These are phyloP conservation scores for Cladosporium halotolerans DNA, from an alignment of 2,329 filamentous ascomycete species.

Conservation along the genomic window DNA sequence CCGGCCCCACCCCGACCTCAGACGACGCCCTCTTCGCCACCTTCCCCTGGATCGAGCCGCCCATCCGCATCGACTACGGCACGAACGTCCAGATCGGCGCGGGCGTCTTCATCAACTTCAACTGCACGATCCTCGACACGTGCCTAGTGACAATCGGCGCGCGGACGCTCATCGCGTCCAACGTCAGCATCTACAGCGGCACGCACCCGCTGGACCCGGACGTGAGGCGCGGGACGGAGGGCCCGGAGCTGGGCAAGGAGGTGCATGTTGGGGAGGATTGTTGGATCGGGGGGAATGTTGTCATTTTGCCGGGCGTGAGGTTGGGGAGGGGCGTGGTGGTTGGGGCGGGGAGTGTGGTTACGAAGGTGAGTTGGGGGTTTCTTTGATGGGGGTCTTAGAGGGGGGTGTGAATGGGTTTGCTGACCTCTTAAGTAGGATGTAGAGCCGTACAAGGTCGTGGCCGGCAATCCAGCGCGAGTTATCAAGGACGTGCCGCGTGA, in stretches of 20 bases:
- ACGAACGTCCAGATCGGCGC: conserved; percentile 65
- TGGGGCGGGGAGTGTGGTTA: conserved; percentile 78
- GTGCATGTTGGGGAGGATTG: conserved; percentile 75
- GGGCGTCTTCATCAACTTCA: conserved; percentile 69
- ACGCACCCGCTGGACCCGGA: conserved; percentile 72
- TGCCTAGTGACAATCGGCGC: conserved; percentile 67
- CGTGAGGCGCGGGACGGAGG: conserved; percentile 65
- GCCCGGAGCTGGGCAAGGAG: conserved; percentile 67
- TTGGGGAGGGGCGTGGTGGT: conserved; percentile 69
- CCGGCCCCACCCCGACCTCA: conserved; percentile 50
- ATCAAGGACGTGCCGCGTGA: conserved; percentile 33
- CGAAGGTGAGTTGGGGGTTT: conserved; percentile 46
- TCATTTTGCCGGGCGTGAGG: conserved; percentile 68
- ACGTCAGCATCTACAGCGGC: conserved; percentile 68
- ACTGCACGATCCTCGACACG: conserved; percentile 71
- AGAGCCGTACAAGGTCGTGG: conserved; percentile 56
- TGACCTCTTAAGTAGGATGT: conserved; percentile 43
- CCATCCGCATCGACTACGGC: conserved; percentile 69
- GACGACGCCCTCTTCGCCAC: conserved; percentile 60
- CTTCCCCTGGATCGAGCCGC: conserved; percentile 63
- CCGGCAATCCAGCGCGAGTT: conserved; percentile 61
- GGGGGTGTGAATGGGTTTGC: not conserved
- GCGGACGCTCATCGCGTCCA: conserved; percentile 71
- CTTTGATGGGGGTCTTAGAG: not conserved
- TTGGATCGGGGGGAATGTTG: conserved; percentile 68